Evolutionary conservation across 2,329 filamentous ascomycete genomes (phyloP).

Genomic region (Ophiocordyceps sinensis): DNA sequence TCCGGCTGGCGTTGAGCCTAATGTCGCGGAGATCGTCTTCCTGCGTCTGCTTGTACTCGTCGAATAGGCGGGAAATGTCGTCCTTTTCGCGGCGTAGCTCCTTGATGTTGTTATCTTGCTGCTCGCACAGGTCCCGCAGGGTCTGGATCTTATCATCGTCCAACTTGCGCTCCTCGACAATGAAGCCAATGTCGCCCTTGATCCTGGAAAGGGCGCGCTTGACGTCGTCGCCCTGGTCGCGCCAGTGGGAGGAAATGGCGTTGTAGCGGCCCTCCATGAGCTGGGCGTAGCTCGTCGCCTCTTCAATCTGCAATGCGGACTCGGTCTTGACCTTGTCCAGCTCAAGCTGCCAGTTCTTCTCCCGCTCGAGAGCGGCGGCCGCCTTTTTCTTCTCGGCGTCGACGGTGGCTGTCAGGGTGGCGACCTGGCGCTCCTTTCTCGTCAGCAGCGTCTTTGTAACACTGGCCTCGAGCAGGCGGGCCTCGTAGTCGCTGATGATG

Average conservation of each 20-base stretch:
- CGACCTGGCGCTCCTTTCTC: conserved; percentile 61
- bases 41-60: conserved; percentile 49
- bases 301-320: conserved; percentile 47
- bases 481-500: conserved; percentile 53
- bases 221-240: conserved; percentile 49
- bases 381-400: conserved; percentile 50
- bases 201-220: conserved; percentile 35
- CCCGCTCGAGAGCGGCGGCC: conserved; percentile 41
- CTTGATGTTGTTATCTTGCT: conserved; percentile 55
- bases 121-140: conserved; percentile 55
- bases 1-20: conserved; percentile 37
- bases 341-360: conserved; percentile 47
- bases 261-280: conserved; percentile 59
- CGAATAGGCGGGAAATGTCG: conserved; percentile 44
- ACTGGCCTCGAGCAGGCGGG: conserved; percentile 51
- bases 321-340: conserved; percentile 47
- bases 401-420: conserved; percentile 48
- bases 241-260: conserved; percentile 50
- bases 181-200: conserved; percentile 34
- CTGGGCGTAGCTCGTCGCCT: conserved; percentile 48
- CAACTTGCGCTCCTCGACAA: conserved; percentile 39
- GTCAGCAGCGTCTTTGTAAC: conserved; percentile 58
- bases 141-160: conserved; percentile 51
- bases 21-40: conserved; percentile 46
- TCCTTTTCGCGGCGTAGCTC: conserved; percentile 46